Conservation (phyloP, 768 basidiomycete species). For the Lactarius hengduanensis region DNA sequence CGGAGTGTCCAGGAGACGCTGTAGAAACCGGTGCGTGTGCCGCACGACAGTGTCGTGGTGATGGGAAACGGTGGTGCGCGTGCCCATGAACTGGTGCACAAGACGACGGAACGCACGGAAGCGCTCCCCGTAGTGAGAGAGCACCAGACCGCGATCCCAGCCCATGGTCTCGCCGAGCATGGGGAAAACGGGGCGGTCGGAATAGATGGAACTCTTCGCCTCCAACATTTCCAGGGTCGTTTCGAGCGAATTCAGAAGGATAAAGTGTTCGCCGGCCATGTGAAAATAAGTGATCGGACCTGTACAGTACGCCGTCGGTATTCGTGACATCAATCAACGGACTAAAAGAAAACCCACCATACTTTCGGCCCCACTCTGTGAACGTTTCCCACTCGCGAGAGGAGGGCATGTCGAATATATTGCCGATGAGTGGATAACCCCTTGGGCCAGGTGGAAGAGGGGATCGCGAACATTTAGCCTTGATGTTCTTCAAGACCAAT, state of each 20-base stretch:
- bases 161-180: constrained; percentile 15
- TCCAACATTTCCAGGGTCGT: constrained; percentile 27
- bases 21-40: constrained; percentile 12
- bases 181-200: constrained; percentile 18
- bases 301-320: background rate
- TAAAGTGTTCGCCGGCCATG: background rate
- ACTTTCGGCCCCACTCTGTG: constrained; percentile 30
- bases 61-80: constrained; percentile 3
- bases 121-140: constrained; percentile 14
- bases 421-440: constrained; percentile 28
- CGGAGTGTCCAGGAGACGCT: constrained; percentile 15
- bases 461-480: background rate
- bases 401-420: constrained; percentile 29
- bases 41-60: constrained; percentile 7
- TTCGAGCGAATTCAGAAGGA: constrained; percentile 12
- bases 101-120: constrained; percentile 6
- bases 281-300: constrained; percentile 4
- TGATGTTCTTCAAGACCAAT: background rate
- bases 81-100: constrained; percentile 15
- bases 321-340: background rate
- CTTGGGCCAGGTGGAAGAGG: constrained; percentile 30
- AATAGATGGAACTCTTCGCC: constrained; percentile 28
- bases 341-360: constrained; percentile 26
- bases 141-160: constrained; percentile 7
- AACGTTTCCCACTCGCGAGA: constrained; percentile 30